Percentiles rank a stretch among this genome's conserved stretches.
Evolutionary conservation across 441 rosid genomes (phyloP).

Genomic region (Arabidopsis hybrid): DNA sequence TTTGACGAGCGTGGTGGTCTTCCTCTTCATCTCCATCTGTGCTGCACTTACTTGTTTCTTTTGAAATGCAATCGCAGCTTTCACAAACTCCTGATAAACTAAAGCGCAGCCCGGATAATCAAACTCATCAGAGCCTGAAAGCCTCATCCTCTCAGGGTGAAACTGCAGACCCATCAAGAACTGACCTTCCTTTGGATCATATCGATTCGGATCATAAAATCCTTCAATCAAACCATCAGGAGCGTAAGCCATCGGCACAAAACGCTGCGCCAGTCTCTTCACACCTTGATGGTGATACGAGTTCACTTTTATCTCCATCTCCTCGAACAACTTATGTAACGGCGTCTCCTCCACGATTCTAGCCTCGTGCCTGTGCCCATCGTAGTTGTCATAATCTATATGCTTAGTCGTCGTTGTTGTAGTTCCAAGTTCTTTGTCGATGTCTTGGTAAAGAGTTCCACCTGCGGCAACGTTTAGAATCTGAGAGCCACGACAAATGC

Average conservation of each 20-base stretch:
- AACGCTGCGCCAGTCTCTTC: slow-evolving; percentile 68
- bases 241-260: slow-evolving; percentile 79
- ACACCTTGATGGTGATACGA: slow-evolving; percentile 95
- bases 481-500: slow-evolving; percentile 92
- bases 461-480: slow-evolving; percentile 86
- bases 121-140: slow-evolving; percentile 56
- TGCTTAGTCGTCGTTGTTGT: slow-evolving; percentile 44
- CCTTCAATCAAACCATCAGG: slow-evolving; percentile 86
- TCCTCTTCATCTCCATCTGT: slow-evolving; percentile 53
- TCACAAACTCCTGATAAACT: slow-evolving; percentile 69
- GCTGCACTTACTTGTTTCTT: slow-evolving; percentile 37
- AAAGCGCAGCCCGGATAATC: slow-evolving; percentile 81
- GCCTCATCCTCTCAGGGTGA: slow-evolving; percentile 87
- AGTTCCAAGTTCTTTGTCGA: slow-evolving; percentile 59
- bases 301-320: slow-evolving; percentile 69
- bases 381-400: slow-evolving; percentile 75
- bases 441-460: slow-evolving; percentile 79
- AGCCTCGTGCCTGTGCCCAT: slow-evolving; percentile 72
- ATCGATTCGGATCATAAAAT: slow-evolving; percentile 77
- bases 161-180: slow-evolving; percentile 90
- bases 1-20: slow-evolving; percentile 45
- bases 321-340: slow-evolving; percentile 65
- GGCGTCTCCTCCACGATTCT: slow-evolving; percentile 66
- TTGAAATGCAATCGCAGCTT: slow-evolving; percentile 56
- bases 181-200: slow-evolving; percentile 74